Conservation (phyloP, 2,329 filamentous ascomycete genomes). For the Pyrenochaeta sp. region DNA sequence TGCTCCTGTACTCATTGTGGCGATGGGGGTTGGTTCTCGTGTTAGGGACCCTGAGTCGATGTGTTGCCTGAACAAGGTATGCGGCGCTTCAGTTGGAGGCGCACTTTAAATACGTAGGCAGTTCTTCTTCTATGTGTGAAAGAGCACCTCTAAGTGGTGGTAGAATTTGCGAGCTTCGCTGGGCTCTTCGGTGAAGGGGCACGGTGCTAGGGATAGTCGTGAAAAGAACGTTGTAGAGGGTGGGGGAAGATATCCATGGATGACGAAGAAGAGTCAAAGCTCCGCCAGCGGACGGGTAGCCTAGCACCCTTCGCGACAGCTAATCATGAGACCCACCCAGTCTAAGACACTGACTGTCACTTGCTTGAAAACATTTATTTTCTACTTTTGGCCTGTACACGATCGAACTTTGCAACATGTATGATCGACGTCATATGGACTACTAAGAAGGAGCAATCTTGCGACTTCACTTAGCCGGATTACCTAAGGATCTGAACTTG, state of each 20-base stretch:
- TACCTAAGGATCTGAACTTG: not conserved
- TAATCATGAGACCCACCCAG: slow-evolving; percentile 1
- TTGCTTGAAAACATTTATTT: not conserved
- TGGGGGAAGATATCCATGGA: slow-evolving; percentile 21
- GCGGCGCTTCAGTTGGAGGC: slow-evolving; percentile 8
- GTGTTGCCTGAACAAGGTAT: slow-evolving; percentile 11
- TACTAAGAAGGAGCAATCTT: not conserved
- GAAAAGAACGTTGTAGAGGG: slow-evolving; percentile 18
- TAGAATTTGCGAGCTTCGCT: slow-evolving; percentile 6
- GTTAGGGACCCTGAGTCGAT: slow-evolving; percentile 11
- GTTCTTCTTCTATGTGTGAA: not conserved
- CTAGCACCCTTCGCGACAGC: slow-evolving; percentile 11
- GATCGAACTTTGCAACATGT: not conserved
- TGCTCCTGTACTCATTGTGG: slow-evolving; percentile 47
- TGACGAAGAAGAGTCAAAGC: slow-evolving; percentile 25
- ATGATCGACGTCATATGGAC: slow-evolving; percentile 13
- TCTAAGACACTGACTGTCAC: slow-evolving; percentile 7
- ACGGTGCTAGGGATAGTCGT: slow-evolving; percentile 9
- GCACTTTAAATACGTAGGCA: slow-evolving; percentile 1
- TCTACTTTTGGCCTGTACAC: not conserved
- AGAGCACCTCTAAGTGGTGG: not conserved
- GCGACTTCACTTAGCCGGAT: slow-evolving; percentile 1
- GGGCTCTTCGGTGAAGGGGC: slow-evolving; percentile 2
- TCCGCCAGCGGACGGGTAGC: slow-evolving; percentile 17
- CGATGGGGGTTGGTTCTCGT: slow-evolving; percentile 17